Percentiles rank a stretch among this genome's conserved stretches.
Conservation (phyloP, 106 monocot genomes). For the Apostasia shenzhenica region DNA sequence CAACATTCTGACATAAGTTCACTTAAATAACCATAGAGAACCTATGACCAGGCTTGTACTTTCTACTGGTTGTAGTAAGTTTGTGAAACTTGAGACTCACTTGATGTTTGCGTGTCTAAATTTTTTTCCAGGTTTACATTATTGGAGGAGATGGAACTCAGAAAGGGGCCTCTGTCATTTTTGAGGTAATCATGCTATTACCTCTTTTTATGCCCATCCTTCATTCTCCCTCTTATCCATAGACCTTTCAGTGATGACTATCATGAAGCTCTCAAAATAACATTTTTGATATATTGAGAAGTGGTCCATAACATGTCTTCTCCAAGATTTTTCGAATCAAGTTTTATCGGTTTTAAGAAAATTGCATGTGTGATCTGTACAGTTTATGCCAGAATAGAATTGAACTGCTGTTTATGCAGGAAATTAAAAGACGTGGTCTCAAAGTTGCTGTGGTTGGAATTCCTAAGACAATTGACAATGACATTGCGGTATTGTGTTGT, state of each 20-base stretch:
- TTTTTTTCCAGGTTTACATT: conserved; percentile 60
- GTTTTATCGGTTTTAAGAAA: not conserved
- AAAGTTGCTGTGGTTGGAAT: conserved; percentile 70
- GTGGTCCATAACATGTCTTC: not conserved
- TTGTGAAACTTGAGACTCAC: not conserved
- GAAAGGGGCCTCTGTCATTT: conserved; percentile 87
- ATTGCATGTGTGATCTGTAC: not conserved
- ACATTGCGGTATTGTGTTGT: conserved; percentile 49
- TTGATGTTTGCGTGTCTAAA: not conserved
- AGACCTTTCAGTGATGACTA: too few relatives aligned
- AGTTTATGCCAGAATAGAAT: conserved; percentile 1
- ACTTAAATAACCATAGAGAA: not conserved
- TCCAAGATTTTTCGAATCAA: too few relatives aligned
- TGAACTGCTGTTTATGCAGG: conserved; percentile 22
- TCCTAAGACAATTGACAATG: conserved; percentile 76
- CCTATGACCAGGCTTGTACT: not conserved
- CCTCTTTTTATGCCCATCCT: not conserved
- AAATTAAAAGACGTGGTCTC: conserved; percentile 54
- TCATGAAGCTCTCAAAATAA: too few relatives aligned
- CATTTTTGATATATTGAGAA: not conserved
- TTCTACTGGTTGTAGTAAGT: not conserved
- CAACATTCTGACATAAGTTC: not conserved
- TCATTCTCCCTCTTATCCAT: not conserved
- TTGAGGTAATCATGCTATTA: conserved; percentile 46
- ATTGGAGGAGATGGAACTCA: conserved; percentile 98